Percentiles rank a stretch among this genome's conserved stretches.
phyloP scores from a whole-genome alignment of 805 yeast genomes.

The Ogataea salicorniae region DNA sequence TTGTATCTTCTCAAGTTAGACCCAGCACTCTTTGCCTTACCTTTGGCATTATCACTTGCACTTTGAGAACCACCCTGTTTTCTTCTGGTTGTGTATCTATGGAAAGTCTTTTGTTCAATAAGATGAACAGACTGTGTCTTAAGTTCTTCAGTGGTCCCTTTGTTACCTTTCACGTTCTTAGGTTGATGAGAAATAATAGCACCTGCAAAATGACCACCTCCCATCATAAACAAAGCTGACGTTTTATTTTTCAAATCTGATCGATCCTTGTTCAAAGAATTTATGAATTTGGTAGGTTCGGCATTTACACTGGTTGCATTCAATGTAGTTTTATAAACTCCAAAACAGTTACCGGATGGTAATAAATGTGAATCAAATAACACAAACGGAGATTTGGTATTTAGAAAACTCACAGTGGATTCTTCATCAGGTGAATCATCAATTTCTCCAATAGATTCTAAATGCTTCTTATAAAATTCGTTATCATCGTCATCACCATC shows the following conservation, averaged over 20 bases:
- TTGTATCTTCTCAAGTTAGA: conserved; percentile 83
- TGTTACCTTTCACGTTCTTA: conserved; percentile 50
- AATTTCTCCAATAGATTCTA: not conserved
- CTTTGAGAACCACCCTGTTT: conserved; percentile 98
- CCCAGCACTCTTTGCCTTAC: conserved; percentile 96
- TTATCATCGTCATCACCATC: not conserved
- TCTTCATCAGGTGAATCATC: conserved; percentile 24
- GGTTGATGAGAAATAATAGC: conserved; percentile 79
- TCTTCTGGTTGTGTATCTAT: conserved; percentile 90
- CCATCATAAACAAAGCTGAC: conserved; percentile 87
- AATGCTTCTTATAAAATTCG: not conserved
- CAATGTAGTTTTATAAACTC: conserved; percentile 63
- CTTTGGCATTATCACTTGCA: conserved; percentile 85
- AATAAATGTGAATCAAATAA: conserved; percentile 47
- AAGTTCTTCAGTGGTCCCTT: conserved; percentile 42
- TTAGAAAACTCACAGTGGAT: conserved; percentile 44
- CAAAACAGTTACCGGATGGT: conserved; percentile 47
- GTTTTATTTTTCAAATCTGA: conserved; percentile 26
- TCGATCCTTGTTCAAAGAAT: conserved; percentile 13
- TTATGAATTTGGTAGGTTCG: conserved; percentile 48
- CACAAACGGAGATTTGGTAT: conserved; percentile 67
- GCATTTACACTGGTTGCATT: conserved; percentile 32
- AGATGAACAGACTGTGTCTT: conserved; percentile 61
- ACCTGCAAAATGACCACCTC: conserved; percentile 98
- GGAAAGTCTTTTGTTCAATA: conserved; percentile 78